Evolutionary conservation across 768 basidiomycete species (phyloP), one percentile per base, ranked within the genome.

Genomic region (Fomitopsis serialis): DNA sequence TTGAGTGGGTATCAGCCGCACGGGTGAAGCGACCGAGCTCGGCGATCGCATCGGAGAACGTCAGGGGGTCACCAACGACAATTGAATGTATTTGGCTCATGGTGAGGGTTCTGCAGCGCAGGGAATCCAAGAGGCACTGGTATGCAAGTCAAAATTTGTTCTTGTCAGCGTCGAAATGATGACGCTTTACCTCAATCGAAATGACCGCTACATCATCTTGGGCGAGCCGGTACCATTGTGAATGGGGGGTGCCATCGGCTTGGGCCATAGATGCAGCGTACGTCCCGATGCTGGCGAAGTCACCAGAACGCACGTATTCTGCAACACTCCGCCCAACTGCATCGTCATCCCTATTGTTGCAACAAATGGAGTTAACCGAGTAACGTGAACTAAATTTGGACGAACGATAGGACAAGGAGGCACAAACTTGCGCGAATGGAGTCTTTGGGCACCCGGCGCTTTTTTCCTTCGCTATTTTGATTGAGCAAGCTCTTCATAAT

Each of bases 11-110:
- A 21, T 29, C 22, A 12, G 45, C 27, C 17, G 45, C 45, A 3
- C 45, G 46, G 19, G 23, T 58, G 62, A 45, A 74, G 66, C n/a
- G 32, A 37, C 46, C 46, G n/a, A 47, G 46, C n/a, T 47, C 46
- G 23, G 23, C 46, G 21, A 34, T 47, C 4, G 23, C 29, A 17
- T 19, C 68, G 63, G 76, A 78, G 57, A 75, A 76, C 52, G 25
- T 9, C 29, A 19, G 15, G 8, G 73, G 74, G 50, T 79, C 70
- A 45, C 63, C 60, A 46, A 83, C 68, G 17, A 81, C 64, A 46
- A 84, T 54, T 22, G 74, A 58, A 55, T 74, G 70, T 24, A 78
- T 52, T 57, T 81, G 76, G 8, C 71, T 66, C 47, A 81, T 69
- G 24, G 70, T 60, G 52, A 79, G 63, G 22, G 63, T 62, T 22